These are phyloP conservation scores for Rhytidiadelphus loreus DNA, from an alignment of 225 moss, liverwort and hornwort genomes.

Conservation along the genomic window DNA sequence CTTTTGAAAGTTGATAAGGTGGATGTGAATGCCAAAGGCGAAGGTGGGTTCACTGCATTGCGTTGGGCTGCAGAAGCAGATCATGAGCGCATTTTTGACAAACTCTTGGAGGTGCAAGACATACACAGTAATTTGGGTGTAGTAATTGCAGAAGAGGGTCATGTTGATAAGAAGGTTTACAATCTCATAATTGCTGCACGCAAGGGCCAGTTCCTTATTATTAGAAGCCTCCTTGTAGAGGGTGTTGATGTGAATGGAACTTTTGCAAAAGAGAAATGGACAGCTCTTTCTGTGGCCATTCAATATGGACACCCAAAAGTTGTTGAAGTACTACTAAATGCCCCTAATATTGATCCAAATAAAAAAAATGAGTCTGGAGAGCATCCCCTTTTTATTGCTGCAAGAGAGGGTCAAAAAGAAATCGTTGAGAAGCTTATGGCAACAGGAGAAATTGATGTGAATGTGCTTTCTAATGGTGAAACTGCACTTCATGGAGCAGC, in stretches of 20 bases:
- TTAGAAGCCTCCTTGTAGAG: not conserved
- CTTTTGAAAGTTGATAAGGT: not conserved
- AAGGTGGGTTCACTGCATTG: rapidly evolving
- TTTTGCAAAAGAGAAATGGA: no score
- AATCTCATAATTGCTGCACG: not conserved
- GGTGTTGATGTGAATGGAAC: not conserved
- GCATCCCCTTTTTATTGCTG: not conserved
- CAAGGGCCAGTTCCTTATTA: not conserved
- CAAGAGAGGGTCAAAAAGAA: not conserved
- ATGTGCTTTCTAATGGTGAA: not conserved
- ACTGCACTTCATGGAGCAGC: not conserved
- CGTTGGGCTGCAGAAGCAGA: rapidly evolving
- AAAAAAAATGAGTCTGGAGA: rapidly evolving
- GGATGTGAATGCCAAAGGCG: not conserved
- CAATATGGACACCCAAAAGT: rapidly evolving
- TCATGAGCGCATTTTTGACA: not conserved
- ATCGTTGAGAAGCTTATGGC: not conserved
- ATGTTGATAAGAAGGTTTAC: no score
- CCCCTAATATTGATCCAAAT: not conserved
- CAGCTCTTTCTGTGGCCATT: not conserved
- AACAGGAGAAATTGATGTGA: not conserved
- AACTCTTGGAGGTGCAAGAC: not conserved
- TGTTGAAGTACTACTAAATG: not conserved
- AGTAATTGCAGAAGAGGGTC: rapidly evolving
- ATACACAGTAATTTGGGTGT: rapidly evolving